A percentile compares a stretch with the other conserved stretches of the same genome.
These are phyloP conservation scores for Kalmanozyma brasiliensis DNA, from an alignment of 1,284 basidiomycete genomes.

Conservation along the genomic window DNA sequence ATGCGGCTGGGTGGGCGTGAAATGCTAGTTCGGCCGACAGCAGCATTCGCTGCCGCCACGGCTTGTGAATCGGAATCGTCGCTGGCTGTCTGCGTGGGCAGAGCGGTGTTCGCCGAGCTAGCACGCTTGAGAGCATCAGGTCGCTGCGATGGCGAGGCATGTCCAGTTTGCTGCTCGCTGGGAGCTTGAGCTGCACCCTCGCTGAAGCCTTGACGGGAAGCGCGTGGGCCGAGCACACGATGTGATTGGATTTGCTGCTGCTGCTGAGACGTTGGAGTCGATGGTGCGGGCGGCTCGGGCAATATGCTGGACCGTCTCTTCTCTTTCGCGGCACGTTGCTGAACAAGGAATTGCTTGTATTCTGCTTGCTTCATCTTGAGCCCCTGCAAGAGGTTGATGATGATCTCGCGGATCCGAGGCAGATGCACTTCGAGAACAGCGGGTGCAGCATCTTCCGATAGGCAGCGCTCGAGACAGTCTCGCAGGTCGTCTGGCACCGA, in stretches of 20 bases:
- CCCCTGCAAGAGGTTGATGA: slow-evolving; percentile 89
- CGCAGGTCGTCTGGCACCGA: slow-evolving; percentile 89
- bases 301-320: slow-evolving; percentile 24
- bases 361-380: slow-evolving; percentile 88
- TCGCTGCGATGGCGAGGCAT: slow-evolving; percentile 1
- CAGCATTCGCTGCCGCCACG: slow-evolving; percentile 4
- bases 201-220: slow-evolving; percentile 42
- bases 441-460: slow-evolving; percentile 86
- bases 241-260: slow-evolving; percentile 8
- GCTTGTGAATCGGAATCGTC: slow-evolving; percentile 20
- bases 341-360: slow-evolving; percentile 70
- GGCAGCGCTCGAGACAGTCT: slow-evolving; percentile 84
- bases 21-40: slow-evolving; percentile 14
- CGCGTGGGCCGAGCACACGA: slow-evolving; percentile 28
- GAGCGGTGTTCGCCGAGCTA: slow-evolving; percentile 28
- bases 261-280: slow-evolving; percentile 19
- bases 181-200: slow-evolving; percentile 8
- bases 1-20: slow-evolving; percentile 34
- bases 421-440: slow-evolving; percentile 89
- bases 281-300: slow-evolving; percentile 8
- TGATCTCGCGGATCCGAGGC: slow-evolving; percentile 89
- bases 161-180: slow-evolving; percentile 2
- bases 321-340: slow-evolving; percentile 47
- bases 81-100: not conserved
- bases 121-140: slow-evolving; percentile 38